These are phyloP conservation scores for Carallia brachiata DNA, from an alignment of 345 rosid species.

Conservation along the genomic window DNA sequence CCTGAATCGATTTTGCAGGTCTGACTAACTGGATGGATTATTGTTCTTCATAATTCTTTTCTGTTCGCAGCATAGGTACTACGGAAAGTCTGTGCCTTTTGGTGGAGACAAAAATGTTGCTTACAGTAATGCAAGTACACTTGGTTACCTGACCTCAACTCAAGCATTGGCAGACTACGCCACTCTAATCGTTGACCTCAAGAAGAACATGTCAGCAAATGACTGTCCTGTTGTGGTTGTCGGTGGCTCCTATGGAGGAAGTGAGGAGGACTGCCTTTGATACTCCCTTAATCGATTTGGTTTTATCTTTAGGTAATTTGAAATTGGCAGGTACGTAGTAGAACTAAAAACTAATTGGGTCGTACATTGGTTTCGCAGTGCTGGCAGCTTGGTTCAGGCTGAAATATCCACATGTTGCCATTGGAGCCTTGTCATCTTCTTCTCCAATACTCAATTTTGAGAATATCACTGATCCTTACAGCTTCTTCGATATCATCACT, in stretches of 20 bases:
- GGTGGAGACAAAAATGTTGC: slow-evolving; percentile 51
- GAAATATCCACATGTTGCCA: slow-evolving; percentile 50
- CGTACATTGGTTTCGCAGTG: slow-evolving; percentile 27
- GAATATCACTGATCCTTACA: slow-evolving; percentile 43
- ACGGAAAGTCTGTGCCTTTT: slow-evolving; percentile 56
- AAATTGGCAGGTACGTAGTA: not conserved
- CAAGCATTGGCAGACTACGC: slow-evolving; percentile 68
- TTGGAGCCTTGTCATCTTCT: slow-evolving; percentile 60
- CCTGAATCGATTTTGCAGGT: too few species aligned
- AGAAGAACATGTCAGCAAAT: slow-evolving; percentile 47
- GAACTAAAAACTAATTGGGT: not conserved
- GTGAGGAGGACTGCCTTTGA: slow-evolving; percentile 22
- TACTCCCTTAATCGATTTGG: not conserved
- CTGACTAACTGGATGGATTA: too few species aligned
- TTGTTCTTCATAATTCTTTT: not conserved
- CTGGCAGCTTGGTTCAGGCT: slow-evolving; percentile 56
- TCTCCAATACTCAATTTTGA: slow-evolving; percentile 50
- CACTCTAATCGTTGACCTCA: slow-evolving; percentile 44
- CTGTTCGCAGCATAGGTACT: slow-evolving; percentile 55
- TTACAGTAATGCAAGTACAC: slow-evolving; percentile 42
- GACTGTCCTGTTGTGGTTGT: slow-evolving; percentile 67
- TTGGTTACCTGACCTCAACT: slow-evolving; percentile 48
- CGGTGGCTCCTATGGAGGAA: slow-evolving; percentile 78
- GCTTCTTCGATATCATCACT: slow-evolving; percentile 48
- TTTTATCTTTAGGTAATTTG: not conserved